Evolutionary conservation across 2,329 filamentous ascomycete genomes (phyloP).

Genomic region (Colletotrichum cuscutae): DNA sequence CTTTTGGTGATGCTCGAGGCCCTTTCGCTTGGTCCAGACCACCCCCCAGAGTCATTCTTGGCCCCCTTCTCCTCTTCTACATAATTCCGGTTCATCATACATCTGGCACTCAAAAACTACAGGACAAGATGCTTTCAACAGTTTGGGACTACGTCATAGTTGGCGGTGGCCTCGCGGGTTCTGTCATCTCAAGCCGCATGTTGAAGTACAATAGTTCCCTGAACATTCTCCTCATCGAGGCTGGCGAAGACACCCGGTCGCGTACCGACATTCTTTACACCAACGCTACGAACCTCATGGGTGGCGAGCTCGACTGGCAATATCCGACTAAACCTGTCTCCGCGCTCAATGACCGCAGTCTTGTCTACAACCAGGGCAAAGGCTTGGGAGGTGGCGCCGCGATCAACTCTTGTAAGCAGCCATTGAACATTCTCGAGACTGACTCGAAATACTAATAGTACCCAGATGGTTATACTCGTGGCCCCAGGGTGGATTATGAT

Average conservation of each 20-base stretch:
- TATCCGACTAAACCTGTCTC: constrained; percentile 36
- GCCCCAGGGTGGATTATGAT: constrained; percentile 41
- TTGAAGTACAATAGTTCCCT: constrained; percentile 36
- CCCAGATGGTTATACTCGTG: constrained; percentile 53
- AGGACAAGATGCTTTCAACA: background rate
- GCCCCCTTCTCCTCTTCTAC: too few species aligned
- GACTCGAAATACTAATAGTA: background rate
- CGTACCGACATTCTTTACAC: constrained; percentile 20
- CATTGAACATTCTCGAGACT: too few species aligned
- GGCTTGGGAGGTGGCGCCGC: constrained; percentile 23
- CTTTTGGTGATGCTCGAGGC: too few species aligned
- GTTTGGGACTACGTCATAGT: constrained; percentile 48
- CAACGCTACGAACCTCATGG: constrained; percentile 26
- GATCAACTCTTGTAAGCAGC: constrained; percentile 20
- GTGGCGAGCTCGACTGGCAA: constrained; percentile 46
- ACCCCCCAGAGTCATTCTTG: too few species aligned
- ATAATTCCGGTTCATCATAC: too few species aligned
- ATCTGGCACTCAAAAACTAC: too few species aligned
- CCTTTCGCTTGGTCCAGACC: too few species aligned
- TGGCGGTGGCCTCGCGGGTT: constrained; percentile 49
- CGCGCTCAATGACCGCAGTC: background rate
- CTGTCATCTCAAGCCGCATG: constrained; percentile 48
- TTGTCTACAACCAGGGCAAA: constrained; percentile 18
- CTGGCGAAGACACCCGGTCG: constrained; percentile 38
- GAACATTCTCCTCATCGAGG: constrained; percentile 51